phyloP scores from a whole-genome alignment of 345 rosid genomes.

The Fremontodendron californicum region DNA sequence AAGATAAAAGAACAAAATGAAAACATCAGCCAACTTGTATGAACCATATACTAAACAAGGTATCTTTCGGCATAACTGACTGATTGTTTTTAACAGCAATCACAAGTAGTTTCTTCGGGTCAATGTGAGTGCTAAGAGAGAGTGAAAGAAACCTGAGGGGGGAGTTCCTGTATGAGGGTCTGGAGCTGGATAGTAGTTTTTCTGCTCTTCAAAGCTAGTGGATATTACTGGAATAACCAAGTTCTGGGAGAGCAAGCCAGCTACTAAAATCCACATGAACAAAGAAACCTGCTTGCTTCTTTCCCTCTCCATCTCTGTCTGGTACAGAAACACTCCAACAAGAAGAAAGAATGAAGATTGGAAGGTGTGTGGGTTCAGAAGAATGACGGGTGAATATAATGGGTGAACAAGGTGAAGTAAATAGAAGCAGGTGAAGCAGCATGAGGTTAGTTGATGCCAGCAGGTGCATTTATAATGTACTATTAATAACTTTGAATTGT shows the following conservation, averaged over 20 bases:
- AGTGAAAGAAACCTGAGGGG: constrained; percentile 38
- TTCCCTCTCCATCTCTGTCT: constrained; percentile 31
- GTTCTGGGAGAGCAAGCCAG: constrained; percentile 44
- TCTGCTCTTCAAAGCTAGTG: constrained; percentile 43
- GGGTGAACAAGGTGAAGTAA: constrained; percentile 41
- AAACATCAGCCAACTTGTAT: not conserved
- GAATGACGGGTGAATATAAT: constrained; percentile 22
- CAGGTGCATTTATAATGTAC: constrained; percentile 58
- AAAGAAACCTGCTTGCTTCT: constrained; percentile 22
- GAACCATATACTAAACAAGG: not conserved
- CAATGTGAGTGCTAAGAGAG: not conserved
- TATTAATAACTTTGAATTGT: constrained; percentile 5
- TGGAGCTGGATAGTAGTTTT: constrained; percentile 59
- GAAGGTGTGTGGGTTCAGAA: constrained; percentile 14
- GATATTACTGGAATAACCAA: constrained; percentile 39
- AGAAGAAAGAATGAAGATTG: constrained; percentile 14
- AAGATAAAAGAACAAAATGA: not conserved
- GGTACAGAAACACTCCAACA: not conserved
- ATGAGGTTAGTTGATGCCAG: constrained; percentile 71
- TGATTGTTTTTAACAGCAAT: no score
- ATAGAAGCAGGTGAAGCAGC: constrained; percentile 63
- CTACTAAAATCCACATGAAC: constrained; percentile 35
- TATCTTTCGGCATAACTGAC: not conserved
- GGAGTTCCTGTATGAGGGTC: constrained; percentile 57
- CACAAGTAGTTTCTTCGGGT: not conserved